Evolutionary conservation across 1,284 basidiomycete genomes (phyloP).

Genomic region (Neonothopanus nambi): DNA sequence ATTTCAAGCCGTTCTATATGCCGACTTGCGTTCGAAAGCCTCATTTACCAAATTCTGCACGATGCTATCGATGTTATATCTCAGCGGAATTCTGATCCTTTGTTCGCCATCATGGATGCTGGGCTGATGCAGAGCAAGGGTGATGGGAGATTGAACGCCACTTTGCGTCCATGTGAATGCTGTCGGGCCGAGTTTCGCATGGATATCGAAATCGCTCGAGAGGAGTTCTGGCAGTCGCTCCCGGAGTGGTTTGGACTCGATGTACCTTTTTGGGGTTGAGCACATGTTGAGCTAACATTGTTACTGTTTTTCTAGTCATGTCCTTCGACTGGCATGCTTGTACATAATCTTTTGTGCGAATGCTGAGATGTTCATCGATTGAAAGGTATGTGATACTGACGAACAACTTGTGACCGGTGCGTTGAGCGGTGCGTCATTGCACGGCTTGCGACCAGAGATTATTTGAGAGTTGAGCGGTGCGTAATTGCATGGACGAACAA

Average conservation of each 20-base stretch:
- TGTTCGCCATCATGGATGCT: slow-evolving; percentile 66
- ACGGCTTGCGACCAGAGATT: too few relatives aligned
- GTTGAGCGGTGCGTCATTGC: too few relatives aligned
- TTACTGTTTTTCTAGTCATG: neutral
- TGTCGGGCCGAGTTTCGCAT: slow-evolving; percentile 61
- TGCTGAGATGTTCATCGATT: slow-evolving; percentile 10
- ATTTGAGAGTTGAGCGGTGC: too few relatives aligned
- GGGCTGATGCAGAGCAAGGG: slow-evolving; percentile 61
- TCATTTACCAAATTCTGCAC: slow-evolving; percentile 69
- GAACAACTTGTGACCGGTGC: too few relatives aligned
- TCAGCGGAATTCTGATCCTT: slow-evolving; percentile 64
- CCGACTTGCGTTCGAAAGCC: slow-evolving; percentile 67
- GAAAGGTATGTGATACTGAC: too few relatives aligned
- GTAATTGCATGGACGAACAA: too few relatives aligned
- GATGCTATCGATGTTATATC: slow-evolving; percentile 69
- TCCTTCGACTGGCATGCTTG: neutral
- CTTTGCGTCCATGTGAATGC: slow-evolving; percentile 61
- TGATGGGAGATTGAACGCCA: slow-evolving; percentile 42
- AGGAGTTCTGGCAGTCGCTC: slow-evolving; percentile 62
- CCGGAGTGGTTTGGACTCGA: slow-evolving; percentile 68
- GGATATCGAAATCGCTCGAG: slow-evolving; percentile 55
- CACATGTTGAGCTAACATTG: neutral
- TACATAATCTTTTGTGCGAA: neutral
- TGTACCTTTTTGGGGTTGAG: slow-evolving; percentile 48
- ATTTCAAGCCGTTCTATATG: slow-evolving; percentile 50